phyloP scores from a whole-genome alignment of 768 basidiomycete genomes.

The Collybia sp. region DNA sequence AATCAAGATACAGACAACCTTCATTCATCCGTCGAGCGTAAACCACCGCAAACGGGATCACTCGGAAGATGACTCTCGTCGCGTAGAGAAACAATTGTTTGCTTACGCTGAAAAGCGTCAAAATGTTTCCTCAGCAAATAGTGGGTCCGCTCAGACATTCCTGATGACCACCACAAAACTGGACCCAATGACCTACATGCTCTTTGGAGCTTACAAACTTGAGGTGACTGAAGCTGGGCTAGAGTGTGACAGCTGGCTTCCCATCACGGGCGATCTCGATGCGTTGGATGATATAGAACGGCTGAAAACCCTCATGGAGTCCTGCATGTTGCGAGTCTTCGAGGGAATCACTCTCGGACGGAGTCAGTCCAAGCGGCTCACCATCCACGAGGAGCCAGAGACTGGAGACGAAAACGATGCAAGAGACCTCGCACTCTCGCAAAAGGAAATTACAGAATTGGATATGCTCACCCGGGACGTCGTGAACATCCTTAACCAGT shows the following conservation, averaged over 20 bases:
- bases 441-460: constrained; percentile 70
- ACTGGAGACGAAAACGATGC: constrained; percentile 52
- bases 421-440: constrained; percentile 50
- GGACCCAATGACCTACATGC: constrained; percentile 84
- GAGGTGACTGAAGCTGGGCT: constrained; percentile 67
- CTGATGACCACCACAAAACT: constrained; percentile 79
- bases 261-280: constrained; percentile 68
- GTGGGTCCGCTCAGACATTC: constrained; percentile 52
- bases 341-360: constrained; percentile 67
- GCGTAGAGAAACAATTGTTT: constrained; percentile 67
- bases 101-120: constrained; percentile 83
- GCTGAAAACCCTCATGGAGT: constrained; percentile 75
- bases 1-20: constrained; percentile 43
- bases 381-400: constrained; percentile 48
- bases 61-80: constrained; percentile 19
- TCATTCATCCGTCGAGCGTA: constrained; percentile 86
- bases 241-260: constrained; percentile 89
- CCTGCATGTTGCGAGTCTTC: constrained; percentile 85
- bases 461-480: constrained; percentile 71
- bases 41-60: constrained; percentile 60
- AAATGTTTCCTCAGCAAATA: constrained; percentile 49
- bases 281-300: constrained; percentile 80
- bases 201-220: constrained; percentile 86
- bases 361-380: constrained; percentile 24
- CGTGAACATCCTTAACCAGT: constrained; percentile 68